Evolutionary conservation across 495 filamentous ascomycete genomes (phyloP), one percentile per base, ranked within the genome.

Genomic region (Hyaloscypha bicolor): DNA sequence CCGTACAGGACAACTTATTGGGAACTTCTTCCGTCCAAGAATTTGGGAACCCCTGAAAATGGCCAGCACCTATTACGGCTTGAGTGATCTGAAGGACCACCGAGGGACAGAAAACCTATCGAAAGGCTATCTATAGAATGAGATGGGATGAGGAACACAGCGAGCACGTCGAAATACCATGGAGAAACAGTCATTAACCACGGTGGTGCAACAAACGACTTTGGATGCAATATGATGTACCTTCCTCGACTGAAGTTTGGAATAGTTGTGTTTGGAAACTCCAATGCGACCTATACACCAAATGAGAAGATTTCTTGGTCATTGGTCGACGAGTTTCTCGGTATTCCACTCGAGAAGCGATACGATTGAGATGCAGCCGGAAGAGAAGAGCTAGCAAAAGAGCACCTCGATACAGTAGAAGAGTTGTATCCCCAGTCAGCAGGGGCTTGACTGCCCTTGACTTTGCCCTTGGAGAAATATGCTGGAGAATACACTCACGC

Each of bases 31-130:
- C 55, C 69, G 71, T 4, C 69, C 77, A 31, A 48, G 69, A 32
- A 76, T 87, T 51, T 87, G 80, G 79, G 65, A 60, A 32, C 82
- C 81, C 6, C 68, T 86, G 55, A 75, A 74, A 0, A 86, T 86
- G 84, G 64, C 73, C 9, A 48, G 42, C 31, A 86, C 85, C 11
- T 66, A 60, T 66, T 79, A 82, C 48, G 76, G 77, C 29, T 60
- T 82, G 33, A 69, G 76, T 14, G 77, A 83, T 25, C 76, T 78
- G 3, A 35, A 39, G 21, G 19, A 69, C 57, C 56, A 62, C 35
- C 25, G 56, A 48, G 64, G 53, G 39, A 32, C 31, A 25, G 64
- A 62, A 9, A 39, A 67, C 22, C 42, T 78, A 19, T 69, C 73
- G 3, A 74, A 65, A 9, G 75, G 74, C 6, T 80, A 80, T 32